Evolutionary conservation across 78 protist species (phyloP), one percentile per base, ranked within the genome.

Genomic region (Dictyostelium capitatum): DNA sequence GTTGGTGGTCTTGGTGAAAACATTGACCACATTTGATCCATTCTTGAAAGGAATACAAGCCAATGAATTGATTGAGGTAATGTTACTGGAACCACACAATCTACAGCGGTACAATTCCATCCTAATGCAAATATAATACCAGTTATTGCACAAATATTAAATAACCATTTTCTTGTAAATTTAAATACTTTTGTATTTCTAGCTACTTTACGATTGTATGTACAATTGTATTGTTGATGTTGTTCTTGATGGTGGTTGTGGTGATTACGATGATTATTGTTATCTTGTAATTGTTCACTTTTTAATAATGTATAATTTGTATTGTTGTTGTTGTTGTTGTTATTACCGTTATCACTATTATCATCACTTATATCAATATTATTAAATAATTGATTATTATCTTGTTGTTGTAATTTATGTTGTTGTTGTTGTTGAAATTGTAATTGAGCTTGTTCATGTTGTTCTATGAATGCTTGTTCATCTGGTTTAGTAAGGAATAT

Each of bases 11-110:
- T 81, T 53, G 94, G 94, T 54, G 94, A 89, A 56, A 89, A 89
- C 94, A 89, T 89, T 19, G 90, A 80, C 94, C 94, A 89, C 78
- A 65, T 56, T 41, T 89, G 94, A 51, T 80, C 94, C 23, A 89
- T 41, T 46, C 89, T 50, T 9, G 81, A 15, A 7, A 56, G 23
- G 14, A 80, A 72, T 1, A 69, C 80, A 6, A 79, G 17, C 84
- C 94, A 78, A 54, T 89, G 19, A 4, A 73, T 28, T 3, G 48
- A 32, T 37, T 17, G 87, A 17, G 94, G 94, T n/a, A 79, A 23
- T 12, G 54, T 32, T 9, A 80, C 43, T 17, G 94, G 79, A 15
- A 70, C 28, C 3, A 56, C 83, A 59, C 67, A 46, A 15, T 57
- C 25, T 2, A 65, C 80, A 2, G 43, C 79, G 4, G 59, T 47